Conservation (phyloP, 106 monocot genomes). For the Dioscorea dumetorum region DNA sequence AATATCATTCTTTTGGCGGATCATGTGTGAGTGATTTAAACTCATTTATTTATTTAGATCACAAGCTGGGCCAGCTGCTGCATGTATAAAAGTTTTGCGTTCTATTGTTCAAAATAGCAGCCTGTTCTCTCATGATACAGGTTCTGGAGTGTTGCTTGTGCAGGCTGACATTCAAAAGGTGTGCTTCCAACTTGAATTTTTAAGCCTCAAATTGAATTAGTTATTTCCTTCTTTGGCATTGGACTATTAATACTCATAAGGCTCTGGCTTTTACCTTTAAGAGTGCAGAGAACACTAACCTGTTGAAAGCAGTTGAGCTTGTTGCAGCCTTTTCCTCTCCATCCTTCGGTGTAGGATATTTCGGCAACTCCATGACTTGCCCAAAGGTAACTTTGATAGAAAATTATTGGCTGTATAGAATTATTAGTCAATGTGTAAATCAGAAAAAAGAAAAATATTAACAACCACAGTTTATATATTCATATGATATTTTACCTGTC, state of each 20-base stretch:
- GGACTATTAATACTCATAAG: background rate
- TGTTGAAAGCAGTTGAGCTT: constrained; percentile 60
- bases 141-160: constrained; percentile 81
- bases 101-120: constrained; percentile 31
- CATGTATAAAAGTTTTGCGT: constrained; percentile 56
- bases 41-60: constrained; percentile 29
- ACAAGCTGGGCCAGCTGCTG: constrained; percentile 63
- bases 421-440: too few relatives aligned
- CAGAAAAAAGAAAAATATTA: too few relatives aligned
- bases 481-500: too few relatives aligned
- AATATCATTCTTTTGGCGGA: background rate
- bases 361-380: constrained; percentile 58
- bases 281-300: constrained; percentile 19
- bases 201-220: background rate
- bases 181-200: background rate
- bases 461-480: too few relatives aligned
- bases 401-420: background rate
- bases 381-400: constrained; percentile 54
- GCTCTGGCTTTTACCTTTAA: constrained; percentile 2
- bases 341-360: constrained; percentile 85
- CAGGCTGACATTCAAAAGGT: constrained; percentile 78
- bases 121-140: constrained; percentile 43
- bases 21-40: background rate
- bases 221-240: background rate
- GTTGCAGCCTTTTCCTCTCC: constrained; percentile 83